Percentiles rank a stretch among this genome's conserved stretches.
Conservation (phyloP, 1,284 basidiomycete genomes). For the Thecaphora frezii region DNA sequence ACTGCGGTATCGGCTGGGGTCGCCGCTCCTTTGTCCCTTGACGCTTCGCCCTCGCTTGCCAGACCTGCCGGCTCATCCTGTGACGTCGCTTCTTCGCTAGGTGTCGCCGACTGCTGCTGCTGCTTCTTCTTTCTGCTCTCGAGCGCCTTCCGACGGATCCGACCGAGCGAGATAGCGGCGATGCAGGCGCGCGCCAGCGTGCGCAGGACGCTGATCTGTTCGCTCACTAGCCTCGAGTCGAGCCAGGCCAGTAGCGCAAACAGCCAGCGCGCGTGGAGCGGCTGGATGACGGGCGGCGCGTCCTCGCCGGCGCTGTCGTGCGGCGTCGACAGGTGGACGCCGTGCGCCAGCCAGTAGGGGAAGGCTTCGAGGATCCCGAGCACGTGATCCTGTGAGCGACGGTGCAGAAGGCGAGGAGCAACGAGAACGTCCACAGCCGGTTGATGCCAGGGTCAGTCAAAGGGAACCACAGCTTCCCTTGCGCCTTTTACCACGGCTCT, state of each 20-base stretch:
- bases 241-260: slow-evolving; percentile 75
- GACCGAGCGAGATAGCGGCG: slow-evolving; percentile 61
- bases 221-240: slow-evolving; percentile 72
- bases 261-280: slow-evolving; percentile 77
- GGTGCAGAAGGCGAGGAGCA: too few species aligned
- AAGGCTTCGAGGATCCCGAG: slow-evolving; percentile 24
- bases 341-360: slow-evolving; percentile 32
- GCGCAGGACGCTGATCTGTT: slow-evolving; percentile 76
- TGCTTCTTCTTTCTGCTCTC: slow-evolving; percentile 5
- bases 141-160: slow-evolving; percentile 26
- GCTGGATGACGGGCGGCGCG: slow-evolving; percentile 63
- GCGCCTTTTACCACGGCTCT: too few species aligned
- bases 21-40: neutral
- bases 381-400: slow-evolving; percentile 36
- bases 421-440: too few species aligned
- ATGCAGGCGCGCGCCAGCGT: slow-evolving; percentile 75
- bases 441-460: too few species aligned
- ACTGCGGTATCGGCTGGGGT: neutral
- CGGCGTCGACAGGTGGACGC: slow-evolving; percentile 9
- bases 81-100: neutral
- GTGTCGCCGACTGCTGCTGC: slow-evolving; percentile 4
- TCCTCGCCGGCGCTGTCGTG: slow-evolving; percentile 1
- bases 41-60: neutral
- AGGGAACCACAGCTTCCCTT: too few species aligned
- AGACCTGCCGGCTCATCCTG: neutral